phyloP scores from a whole-genome alignment of 352 stramenopile species.

The Phytophthora pisi region DNA sequence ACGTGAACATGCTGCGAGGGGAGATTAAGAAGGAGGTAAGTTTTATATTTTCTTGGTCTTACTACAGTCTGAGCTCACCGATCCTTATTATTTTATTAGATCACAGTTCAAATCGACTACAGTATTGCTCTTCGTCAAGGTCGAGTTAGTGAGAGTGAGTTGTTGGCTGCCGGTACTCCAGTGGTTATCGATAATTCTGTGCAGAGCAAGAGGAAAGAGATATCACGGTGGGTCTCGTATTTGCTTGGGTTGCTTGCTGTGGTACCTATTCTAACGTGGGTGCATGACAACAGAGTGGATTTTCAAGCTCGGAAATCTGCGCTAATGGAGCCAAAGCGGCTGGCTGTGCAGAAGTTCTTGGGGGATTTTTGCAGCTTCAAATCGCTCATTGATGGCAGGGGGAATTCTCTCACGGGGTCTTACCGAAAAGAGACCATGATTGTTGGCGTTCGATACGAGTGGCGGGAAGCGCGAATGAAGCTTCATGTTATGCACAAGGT shows the following conservation, averaged over 20 bases:
- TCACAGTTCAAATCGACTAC: slow-evolving; percentile 67
- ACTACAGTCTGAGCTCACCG: not conserved
- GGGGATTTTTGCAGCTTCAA: slow-evolving; percentile 76
- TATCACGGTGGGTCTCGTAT: slow-evolving; percentile 36
- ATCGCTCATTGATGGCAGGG: not conserved
- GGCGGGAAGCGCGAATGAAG: slow-evolving; percentile 67
- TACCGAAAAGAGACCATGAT: slow-evolving; percentile 53
- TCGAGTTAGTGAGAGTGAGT: slow-evolving; percentile 27
- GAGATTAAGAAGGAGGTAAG: slow-evolving; percentile 81
- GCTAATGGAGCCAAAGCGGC: slow-evolving; percentile 49
- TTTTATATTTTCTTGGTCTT: not conserved
- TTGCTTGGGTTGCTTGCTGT: not conserved
- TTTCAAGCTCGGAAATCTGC: slow-evolving; percentile 62
- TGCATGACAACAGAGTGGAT: slow-evolving; percentile 35
- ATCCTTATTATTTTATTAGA: slow-evolving; percentile 29
- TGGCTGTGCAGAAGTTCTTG: slow-evolving; percentile 41
- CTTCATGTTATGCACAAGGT: slow-evolving; percentile 71
- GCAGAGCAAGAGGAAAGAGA: slow-evolving; percentile 33
- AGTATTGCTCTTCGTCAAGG: slow-evolving; percentile 45
- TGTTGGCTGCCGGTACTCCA: slow-evolving; percentile 13
- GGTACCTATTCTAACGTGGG: not conserved
- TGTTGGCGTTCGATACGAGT: slow-evolving; percentile 68
- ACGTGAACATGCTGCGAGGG: slow-evolving; percentile 60
- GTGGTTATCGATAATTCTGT: slow-evolving; percentile 1
- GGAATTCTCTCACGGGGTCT: not conserved